These are phyloP conservation scores for Arabidopsis arenosa DNA, from an alignment of 345 rosid species.

Conservation along the genomic window DNA sequence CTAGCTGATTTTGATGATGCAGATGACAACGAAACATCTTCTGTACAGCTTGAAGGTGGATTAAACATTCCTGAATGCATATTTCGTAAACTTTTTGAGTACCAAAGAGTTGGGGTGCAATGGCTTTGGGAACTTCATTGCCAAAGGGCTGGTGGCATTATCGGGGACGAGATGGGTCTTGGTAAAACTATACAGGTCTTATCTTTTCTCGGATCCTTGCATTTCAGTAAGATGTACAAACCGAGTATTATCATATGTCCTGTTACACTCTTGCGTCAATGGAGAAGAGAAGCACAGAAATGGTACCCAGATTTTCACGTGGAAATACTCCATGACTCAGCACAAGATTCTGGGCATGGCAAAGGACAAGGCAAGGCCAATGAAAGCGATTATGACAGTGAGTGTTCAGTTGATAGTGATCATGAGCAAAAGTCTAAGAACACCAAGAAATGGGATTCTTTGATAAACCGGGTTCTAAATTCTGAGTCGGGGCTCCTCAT, in stretches of 20 bases:
- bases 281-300: constrained; percentile 93
- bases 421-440: constrained; percentile 59
- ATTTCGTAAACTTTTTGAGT: constrained; percentile 81
- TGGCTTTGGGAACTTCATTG: constrained; percentile 99
- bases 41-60: constrained; percentile 82
- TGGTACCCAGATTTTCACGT: constrained; percentile 84
- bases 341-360: constrained; percentile 57
- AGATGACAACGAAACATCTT: constrained; percentile 49
- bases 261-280: constrained; percentile 88
- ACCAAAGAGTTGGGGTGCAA: constrained; percentile 98
- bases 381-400: constrained; percentile 79
- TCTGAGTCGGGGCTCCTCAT: constrained; percentile 83
- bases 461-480: constrained; percentile 78
- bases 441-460: constrained; percentile 76
- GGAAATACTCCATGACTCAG: constrained; percentile 93
- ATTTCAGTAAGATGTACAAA: constrained; percentile 87
- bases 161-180: constrained; percentile 99
- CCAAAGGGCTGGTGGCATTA: constrained; percentile 98
- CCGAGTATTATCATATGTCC: constrained; percentile 97
- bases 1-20: constrained; percentile 60
- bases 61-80: constrained; percentile 76
- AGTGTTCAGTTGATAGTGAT: constrained; percentile 69
- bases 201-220: constrained; percentile 93
- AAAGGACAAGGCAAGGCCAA: constrained; percentile 55
- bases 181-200: constrained; percentile 96